Conservation (phyloP, 805 yeast species). For the Barnettozyma siamensis region DNA sequence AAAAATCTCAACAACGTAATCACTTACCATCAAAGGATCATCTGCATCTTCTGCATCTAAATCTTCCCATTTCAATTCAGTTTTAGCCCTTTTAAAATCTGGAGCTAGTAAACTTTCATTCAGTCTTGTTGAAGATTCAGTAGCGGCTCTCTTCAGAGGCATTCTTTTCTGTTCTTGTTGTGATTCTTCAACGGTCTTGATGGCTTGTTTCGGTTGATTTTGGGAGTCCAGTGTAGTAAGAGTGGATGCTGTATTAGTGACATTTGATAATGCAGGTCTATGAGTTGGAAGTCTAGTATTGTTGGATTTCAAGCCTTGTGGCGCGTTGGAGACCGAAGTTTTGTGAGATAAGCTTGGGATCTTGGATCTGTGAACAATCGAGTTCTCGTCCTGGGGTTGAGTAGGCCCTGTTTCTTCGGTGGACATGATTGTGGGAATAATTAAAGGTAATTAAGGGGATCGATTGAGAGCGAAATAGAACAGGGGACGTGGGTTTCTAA, state of each 20-base stretch:
- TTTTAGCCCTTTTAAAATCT: conserved; percentile 14
- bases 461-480: background rate
- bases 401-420: conserved; percentile 4
- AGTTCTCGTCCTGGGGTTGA: conserved; percentile 20
- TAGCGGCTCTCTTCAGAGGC: conserved; percentile 47
- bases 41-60: conserved; percentile 63
- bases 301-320: background rate
- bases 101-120: conserved; percentile 5
- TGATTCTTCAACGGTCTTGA: no score
- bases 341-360: background rate
- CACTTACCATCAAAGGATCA: conserved; percentile 85
- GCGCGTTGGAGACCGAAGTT: background rate
- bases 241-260: conserved; percentile 23
- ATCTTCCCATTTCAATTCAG: conserved; percentile 34
- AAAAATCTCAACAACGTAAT: conserved; percentile 83
- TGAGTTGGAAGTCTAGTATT: conserved; percentile 1
- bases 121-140: conserved; percentile 39
- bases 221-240: background rate
- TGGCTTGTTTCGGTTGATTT: no score
- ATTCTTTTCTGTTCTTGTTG: conserved; percentile 15
- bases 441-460: background rate
- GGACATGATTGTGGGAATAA: conserved; percentile 9
- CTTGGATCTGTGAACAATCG: conserved; percentile 13
- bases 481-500: no score
- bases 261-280: conserved; percentile 25